Evolutionary conservation across 1,139 yeast genomes (phyloP).

Genomic region (Zhuliangozyma blackwelliae): DNA sequence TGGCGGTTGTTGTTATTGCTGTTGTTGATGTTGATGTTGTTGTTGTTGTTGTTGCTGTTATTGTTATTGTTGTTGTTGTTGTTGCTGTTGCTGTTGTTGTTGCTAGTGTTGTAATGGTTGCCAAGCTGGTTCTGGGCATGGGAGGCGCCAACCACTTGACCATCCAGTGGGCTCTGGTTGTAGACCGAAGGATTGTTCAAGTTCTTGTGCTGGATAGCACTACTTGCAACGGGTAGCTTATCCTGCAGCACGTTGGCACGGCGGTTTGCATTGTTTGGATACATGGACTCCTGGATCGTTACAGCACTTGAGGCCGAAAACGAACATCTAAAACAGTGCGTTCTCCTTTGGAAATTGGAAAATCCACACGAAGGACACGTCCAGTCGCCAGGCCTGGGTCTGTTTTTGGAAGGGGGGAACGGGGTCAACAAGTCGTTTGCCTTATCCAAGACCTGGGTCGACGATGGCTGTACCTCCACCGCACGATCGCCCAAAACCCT

Average conservation of each 20-base stretch:
- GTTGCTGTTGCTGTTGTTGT: slow-evolving; percentile 6
- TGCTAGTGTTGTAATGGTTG: slow-evolving; percentile 6
- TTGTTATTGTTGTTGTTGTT: slow-evolving; percentile 4
- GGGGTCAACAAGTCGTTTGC: slow-evolving; percentile 80
- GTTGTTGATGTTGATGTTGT: slow-evolving; percentile 5
- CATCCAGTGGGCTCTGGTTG: not conserved
- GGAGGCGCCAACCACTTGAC: not conserved
- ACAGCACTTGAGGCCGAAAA: slow-evolving; percentile 79
- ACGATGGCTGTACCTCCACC: slow-evolving; percentile 84
- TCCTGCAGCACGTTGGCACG: not conserved
- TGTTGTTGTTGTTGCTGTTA: slow-evolving; percentile 2
- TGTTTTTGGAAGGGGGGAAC: slow-evolving; percentile 82
- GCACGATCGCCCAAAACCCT: slow-evolving; percentile 68
- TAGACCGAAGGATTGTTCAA: not conserved
- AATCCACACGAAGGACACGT: slow-evolving; percentile 95
- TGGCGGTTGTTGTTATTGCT: slow-evolving; percentile 6
- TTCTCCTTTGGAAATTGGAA: slow-evolving; percentile 89
- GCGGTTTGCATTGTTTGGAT: slow-evolving; percentile 11
- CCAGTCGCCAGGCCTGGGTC: slow-evolving; percentile 98
- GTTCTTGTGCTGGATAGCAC: not conserved
- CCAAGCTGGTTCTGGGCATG: slow-evolving; percentile 5
- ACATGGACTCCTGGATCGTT: slow-evolving; percentile 51
- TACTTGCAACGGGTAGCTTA: not conserved
- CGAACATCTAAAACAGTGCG: slow-evolving; percentile 90
- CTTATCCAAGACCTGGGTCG: slow-evolving; percentile 67